Evolutionary conservation across 2,329 filamentous ascomycete species (phyloP), one percentile per base, ranked within the genome.

Genomic region (Esteya vermicola): DNA sequence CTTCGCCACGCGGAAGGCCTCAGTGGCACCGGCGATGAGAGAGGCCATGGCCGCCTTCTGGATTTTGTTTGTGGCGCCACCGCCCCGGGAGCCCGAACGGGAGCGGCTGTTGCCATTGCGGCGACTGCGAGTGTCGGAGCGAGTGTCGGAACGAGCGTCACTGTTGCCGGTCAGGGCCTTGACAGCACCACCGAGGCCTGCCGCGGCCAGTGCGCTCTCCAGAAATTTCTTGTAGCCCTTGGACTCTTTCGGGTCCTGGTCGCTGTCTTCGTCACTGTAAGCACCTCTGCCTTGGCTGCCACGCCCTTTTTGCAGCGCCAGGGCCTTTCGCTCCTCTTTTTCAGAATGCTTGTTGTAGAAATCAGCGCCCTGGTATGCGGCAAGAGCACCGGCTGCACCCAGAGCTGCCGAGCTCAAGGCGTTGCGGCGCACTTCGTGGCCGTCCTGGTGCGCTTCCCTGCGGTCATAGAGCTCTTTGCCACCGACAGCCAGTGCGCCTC

Each of bases 1-100:
- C 52, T 89, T 93, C 56, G 88, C 79, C 42, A 86, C 79, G 45
- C 85, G 81, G 68, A 93, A 93, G 32, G 89, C 89, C 59, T 95
- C 88, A 40, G 86, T 82, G 31, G 88, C 89, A 51, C 86, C 89
- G 23, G 89, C 88, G 35, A 93, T 73, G 30, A 95, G 68, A 18
- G 88, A 91, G 26, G 89, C 88, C 65, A 91, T 89, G 56, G 88
- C 85, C 26, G 86, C 86, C 60, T 94, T 85, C 49, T 86, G 78
- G 35, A 85, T 73, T 51, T 83, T 83, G 50, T 64, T 68, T 27
- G 64, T 59, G n/a, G n/a, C n/a, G 12, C 55, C 53, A 3, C 27
- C 28, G 20, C 20, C 36, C 14, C 71, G 70, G 43, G 73, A 73
- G 19, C 70, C 60, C 25, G 63, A 63, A 28, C 33, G 40, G 6